Evolutionary conservation across 202 grass and related monocot genomes (phyloP), one percentile per base, ranked within the genome.

Genomic region (Bolboschoenoplectus hybrid): DNA sequence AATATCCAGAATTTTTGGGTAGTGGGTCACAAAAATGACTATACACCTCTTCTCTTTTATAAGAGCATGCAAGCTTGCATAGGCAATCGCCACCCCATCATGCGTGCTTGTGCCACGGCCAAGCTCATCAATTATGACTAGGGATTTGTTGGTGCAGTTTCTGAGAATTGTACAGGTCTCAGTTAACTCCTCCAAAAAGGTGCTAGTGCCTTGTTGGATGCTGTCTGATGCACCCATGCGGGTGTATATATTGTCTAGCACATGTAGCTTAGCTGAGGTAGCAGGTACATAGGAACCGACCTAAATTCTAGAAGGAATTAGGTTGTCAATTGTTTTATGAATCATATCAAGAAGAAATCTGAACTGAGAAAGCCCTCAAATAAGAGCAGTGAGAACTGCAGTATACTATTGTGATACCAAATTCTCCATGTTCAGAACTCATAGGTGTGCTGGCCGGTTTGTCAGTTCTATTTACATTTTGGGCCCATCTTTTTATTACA

Each of bases 71-170:
- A 98, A 89, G 38, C 89, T 91, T 51, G 92, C 93, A 74, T 95
- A 98, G 80, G 95, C 95, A 88, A 98, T 95, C 53, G 93, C 95
- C 76, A 95, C 91, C 63, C 95, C 95, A 46, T 95, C 93, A 44
- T 98, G 91, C 20, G 95, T 95, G 82, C 93, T 95, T 79, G 95
- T 98, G 80, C 95, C 93, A 73, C 95, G 95, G 16, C 95, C 95
- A 87, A 98, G 93, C 77, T 98, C 95, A 86, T 98, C 95, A 39
- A 98, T 95, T 89, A 98, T 98, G 81, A 98, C 93, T 60, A 98
- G 84, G 38, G 95, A 98, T 5, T 86, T 86, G 38, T 91, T 88
- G 60, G 95, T 93, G 86, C 93, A 95, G 35, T 84, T 95, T 66
- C 86, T 88, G 50, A 98, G 84, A 88, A 98, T 95, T 43, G 90